Evolutionary conservation across 73 alveolate genomes (phyloP).

Genomic region (Effrenium voratum): DNA sequence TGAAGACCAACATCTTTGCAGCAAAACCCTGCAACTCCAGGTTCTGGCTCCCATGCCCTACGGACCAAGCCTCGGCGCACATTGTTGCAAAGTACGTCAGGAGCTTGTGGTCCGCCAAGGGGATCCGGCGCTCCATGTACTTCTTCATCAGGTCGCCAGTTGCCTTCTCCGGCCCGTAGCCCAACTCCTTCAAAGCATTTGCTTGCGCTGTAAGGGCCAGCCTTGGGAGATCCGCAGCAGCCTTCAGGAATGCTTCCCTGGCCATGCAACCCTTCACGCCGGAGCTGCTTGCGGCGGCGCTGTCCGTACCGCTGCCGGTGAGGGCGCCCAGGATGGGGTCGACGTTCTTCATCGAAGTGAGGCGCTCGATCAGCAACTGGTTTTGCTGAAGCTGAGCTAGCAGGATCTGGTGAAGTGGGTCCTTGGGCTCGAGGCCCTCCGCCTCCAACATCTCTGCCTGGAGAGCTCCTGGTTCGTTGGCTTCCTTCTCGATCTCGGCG

Average conservation of each 20-base stretch:
- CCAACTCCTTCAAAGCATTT: background rate
- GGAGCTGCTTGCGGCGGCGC: background rate
- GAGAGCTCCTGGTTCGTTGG: too few relatives aligned
- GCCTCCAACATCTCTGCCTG: too few relatives aligned
- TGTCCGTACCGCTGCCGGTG: background rate
- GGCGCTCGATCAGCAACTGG: background rate
- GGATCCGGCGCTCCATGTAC: slow-evolving; percentile 6
- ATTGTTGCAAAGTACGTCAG: background rate
- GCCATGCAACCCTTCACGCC: slow-evolving; percentile 19
- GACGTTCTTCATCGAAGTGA: background rate
- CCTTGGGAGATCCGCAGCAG: background rate
- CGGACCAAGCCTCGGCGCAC: slow-evolving; percentile 21
- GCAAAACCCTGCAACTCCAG: slow-evolving; percentile 15
- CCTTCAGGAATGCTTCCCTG: background rate
- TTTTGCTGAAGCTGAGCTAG: background rate
- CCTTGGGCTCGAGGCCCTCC: too few relatives aligned
- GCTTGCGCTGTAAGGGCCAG: background rate
- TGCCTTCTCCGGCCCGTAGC: background rate
- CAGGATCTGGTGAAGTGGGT: slow-evolving; percentile 20
- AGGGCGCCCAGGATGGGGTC: background rate
- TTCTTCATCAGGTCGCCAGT: background rate
- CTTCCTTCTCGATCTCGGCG: too few relatives aligned
- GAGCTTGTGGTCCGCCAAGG: background rate
- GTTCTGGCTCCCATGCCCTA: background rate
- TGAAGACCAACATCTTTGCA: background rate